Percentiles rank a stretch among this genome's conserved stretches.
Conservation (phyloP, 805 yeast genomes). For the Lachancea sp. region DNA sequence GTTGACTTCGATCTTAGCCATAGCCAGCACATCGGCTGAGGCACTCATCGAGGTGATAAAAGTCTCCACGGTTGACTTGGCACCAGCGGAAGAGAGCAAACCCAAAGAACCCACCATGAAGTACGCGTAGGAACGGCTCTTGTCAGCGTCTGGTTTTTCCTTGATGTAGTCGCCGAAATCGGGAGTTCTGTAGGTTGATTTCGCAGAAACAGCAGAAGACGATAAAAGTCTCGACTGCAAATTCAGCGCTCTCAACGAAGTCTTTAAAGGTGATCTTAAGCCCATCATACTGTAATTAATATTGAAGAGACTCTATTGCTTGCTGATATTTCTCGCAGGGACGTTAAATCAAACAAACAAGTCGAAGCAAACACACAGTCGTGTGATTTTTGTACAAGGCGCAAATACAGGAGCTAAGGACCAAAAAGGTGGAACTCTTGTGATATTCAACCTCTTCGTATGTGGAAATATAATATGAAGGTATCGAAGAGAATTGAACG, state of each 20-base stretch:
- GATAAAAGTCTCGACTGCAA: slow-evolving; percentile 23
- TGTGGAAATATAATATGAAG: background rate
- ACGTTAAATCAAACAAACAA: background rate
- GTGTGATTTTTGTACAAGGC: too few species aligned
- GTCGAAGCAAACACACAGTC: too few species aligned
- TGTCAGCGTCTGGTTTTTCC: slow-evolving; percentile 62
- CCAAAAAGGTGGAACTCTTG: background rate
- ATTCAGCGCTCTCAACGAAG: slow-evolving; percentile 17
- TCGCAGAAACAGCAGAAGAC: slow-evolving; percentile 35
- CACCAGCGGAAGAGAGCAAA: slow-evolving; percentile 84
- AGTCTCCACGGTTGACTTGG: slow-evolving; percentile 90
- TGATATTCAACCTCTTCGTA: too few species aligned
- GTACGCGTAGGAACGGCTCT: slow-evolving; percentile 81
- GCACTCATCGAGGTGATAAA: slow-evolving; percentile 93
- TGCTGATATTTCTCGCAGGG: background rate
- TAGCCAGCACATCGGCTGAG: slow-evolving; percentile 96
- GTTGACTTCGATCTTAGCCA: slow-evolving; percentile 98
- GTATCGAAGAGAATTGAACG: background rate
- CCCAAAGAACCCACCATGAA: slow-evolving; percentile 98
- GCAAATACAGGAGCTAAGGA: background rate
- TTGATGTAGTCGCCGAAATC: slow-evolving; percentile 78
- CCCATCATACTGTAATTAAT: slow-evolving; percentile 17
- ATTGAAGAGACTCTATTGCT: background rate
- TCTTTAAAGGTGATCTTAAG: slow-evolving; percentile 22
- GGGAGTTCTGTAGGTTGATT: slow-evolving; percentile 85